Base-by-base conservation (phyloP, 1,139 yeast species). In the Kazachstania sp. region DNA sequence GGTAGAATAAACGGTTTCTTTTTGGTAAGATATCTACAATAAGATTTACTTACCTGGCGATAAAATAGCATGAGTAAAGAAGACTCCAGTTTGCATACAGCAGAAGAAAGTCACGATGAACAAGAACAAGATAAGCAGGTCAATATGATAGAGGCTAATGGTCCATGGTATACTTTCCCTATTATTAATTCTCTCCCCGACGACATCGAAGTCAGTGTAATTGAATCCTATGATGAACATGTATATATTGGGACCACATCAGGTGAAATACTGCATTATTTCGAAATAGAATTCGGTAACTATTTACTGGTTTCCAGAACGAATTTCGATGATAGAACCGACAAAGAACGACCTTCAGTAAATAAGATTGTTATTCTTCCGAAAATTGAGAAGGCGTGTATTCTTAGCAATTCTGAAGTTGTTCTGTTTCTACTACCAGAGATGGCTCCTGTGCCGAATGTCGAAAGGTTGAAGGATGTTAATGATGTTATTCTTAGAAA, bases 341-440 rank as follows among this genome's bases (percentile, higher is more conserved):
- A 66, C 23, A 44, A 51, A 8, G 59, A 65, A 15, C 73, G 28
- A 3, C 30, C 30, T 15, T 26, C 83, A 0, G 74, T 90, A 2
- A 65, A 68, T 7, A 77, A 78, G 54, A 77, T 90, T 16, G 51
- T 83, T 13, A 64, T 85, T 1, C 61, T 88, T 16, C 80, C 85
- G 0, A 68, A 71, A 4, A 72, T 83, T 2, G 74, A 79, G 18
- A 70, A 83, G 47, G 81, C 83, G 0, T 66, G 86, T 37, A 78
- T 85, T 1, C 66, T 86, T 19, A 72, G 81, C 45, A 82, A 51
- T 20, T 67, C 74, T 0, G 69, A 74, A 1, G 69, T 85, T 4
- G 74, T 78, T 11, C 74, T 82, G n/a, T 86, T 77, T 58, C 66
- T 81, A 3, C 64, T 88, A 31, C 97, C 97, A 0, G 95, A 87